Conservation (phyloP, 192 early-diverging fungal species). For the Gigaspora rosea region DNA sequence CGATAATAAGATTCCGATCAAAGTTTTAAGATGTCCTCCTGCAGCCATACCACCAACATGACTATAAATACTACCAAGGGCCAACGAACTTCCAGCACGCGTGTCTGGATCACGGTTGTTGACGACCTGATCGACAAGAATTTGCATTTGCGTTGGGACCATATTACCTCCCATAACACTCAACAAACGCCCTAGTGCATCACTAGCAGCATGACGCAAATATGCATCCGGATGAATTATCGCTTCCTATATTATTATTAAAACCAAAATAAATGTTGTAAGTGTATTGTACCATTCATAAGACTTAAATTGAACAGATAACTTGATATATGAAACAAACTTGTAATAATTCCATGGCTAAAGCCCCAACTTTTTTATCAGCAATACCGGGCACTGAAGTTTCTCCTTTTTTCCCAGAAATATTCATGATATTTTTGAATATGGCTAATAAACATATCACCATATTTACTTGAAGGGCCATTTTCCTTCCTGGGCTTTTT, state of each 20-base stretch:
- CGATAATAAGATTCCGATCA: slow-evolving; percentile 88
- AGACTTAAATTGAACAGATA: neutral
- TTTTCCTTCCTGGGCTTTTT: slow-evolving; percentile 70
- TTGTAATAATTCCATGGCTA: slow-evolving; percentile 39
- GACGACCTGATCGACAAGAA: slow-evolving; percentile 84
- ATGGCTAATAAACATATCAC: slow-evolving; percentile 71
- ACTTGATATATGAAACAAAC: neutral
- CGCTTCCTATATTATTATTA: slow-evolving; percentile 52
- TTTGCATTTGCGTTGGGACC: slow-evolving; percentile 72
- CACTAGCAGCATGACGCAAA: slow-evolving; percentile 76
- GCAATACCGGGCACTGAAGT: slow-evolving; percentile 35
- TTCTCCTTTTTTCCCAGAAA: slow-evolving; percentile 34
- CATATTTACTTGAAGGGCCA: slow-evolving; percentile 79
- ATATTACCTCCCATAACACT: slow-evolving; percentile 65
- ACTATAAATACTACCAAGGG: slow-evolving; percentile 85
- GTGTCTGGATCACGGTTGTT: slow-evolving; percentile 92
- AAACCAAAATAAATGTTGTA: neutral
- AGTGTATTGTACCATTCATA: neutral
- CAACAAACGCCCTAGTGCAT: slow-evolving; percentile 79
- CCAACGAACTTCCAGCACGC: slow-evolving; percentile 88
- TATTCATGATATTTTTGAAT: slow-evolving; percentile 61
- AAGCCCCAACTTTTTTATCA: slow-evolving; percentile 46
- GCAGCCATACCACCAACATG: slow-evolving; percentile 90
- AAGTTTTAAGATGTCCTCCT: slow-evolving; percentile 76
- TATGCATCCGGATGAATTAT: slow-evolving; percentile 69